A percentile compares a stretch with the other conserved stretches of the same genome.
These are phyloP conservation scores for Fistulinella prunicolor DNA, from an alignment of 768 basidiomycete species.

Conservation along the genomic window DNA sequence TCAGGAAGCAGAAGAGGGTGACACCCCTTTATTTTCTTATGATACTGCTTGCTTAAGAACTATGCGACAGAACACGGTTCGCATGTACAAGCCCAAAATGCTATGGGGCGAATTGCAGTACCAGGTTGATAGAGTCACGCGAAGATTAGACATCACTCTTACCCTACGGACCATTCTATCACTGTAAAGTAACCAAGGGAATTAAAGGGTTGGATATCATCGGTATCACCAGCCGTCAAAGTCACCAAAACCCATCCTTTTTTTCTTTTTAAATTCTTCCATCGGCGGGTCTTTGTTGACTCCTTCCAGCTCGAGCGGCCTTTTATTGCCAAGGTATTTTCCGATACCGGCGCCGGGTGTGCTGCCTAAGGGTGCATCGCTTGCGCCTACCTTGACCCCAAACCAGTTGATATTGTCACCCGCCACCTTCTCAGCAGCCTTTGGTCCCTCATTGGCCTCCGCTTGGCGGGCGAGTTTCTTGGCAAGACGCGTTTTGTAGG, in stretches of 20 bases:
- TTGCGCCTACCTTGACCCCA: conserved; percentile 72
- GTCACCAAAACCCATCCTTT: conserved; percentile 86
- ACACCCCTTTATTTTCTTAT: neutral
- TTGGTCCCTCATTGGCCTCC: conserved; percentile 31
- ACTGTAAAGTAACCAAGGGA: conserved; percentile 12
- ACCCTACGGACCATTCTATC: conserved; percentile 7
- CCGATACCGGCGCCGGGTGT: conserved; percentile 54
- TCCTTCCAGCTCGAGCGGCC: conserved; percentile 35
- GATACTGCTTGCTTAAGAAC: conserved; percentile 4
- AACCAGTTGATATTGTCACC: conserved; percentile 84
- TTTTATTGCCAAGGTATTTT: conserved; percentile 68
- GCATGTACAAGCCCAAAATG: neutral
- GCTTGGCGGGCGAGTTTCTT: conserved; percentile 61
- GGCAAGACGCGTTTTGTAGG: conserved; percentile 79
- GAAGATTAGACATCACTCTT: neutral
- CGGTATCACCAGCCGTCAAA: conserved; percentile 73
- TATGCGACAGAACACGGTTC: conserved; percentile 2
- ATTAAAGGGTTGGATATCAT: neutral
- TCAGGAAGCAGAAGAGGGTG: conserved; percentile 34
- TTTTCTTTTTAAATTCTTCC: conserved; percentile 72
- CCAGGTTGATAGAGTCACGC: conserved; percentile 18
- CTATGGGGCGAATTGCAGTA: conserved; percentile 18
- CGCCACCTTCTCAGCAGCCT: conserved; percentile 47
- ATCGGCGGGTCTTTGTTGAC: conserved; percentile 6
- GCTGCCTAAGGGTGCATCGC: conserved; percentile 33